Evolutionary conservation across 208 protist genomes (phyloP).

Genomic region (Acanthamoeba culbertsoni): DNA sequence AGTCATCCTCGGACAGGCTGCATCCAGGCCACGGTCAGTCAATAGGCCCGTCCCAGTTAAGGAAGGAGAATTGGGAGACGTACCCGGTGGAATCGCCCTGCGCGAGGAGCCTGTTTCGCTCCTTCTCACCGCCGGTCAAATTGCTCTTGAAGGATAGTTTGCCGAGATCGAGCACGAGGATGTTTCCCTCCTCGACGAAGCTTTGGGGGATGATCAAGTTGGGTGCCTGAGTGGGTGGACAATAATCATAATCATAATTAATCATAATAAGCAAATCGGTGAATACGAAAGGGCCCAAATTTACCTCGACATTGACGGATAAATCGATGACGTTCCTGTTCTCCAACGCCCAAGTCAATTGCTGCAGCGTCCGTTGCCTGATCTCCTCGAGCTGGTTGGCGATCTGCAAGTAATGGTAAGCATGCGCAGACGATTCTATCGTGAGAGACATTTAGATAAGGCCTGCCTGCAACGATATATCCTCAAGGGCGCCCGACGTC

Average conservation of each 20-base stretch:
- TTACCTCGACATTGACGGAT: neutral
- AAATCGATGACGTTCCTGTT: constrained; percentile 38
- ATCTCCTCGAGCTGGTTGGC: constrained; percentile 30
- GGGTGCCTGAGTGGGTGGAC: neutral
- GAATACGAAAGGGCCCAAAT: too few relatives aligned
- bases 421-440: neutral
- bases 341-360: constrained; percentile 10
- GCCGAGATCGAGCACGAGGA: constrained; percentile 24
- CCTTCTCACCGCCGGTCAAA: neutral
- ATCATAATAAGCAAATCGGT: too few relatives aligned
- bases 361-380: neutral
- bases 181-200: constrained; percentile 1
- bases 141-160: constrained; percentile 7
- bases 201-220: constrained; percentile 23
- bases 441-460: neutral
- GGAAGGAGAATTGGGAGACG: neutral
- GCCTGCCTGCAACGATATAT: neutral
- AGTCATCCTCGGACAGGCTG: constrained; percentile 1
- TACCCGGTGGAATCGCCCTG: neutral
- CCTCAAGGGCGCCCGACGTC: neutral
- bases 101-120: constrained; percentile 22
- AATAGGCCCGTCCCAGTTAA: neutral
- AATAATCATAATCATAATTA: neutral
- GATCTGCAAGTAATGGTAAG: neutral
- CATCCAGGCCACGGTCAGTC: neutral